Conservation (phyloP, 441 rosid genomes). For the Pelargonium myrrhifolium region DNA sequence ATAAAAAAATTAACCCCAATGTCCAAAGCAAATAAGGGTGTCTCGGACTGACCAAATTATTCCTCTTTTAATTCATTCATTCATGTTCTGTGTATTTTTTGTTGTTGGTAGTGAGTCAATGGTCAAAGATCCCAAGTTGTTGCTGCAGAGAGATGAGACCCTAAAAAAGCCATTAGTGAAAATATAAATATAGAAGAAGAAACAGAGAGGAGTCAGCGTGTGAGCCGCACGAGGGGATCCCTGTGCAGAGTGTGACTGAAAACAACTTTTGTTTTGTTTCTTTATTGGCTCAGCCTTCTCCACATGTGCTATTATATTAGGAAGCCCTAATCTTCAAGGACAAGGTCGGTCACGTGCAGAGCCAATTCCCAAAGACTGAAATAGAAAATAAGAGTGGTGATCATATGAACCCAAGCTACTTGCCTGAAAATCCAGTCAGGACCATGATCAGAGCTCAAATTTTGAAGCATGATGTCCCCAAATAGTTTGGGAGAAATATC, state of each 20-base stretch:
- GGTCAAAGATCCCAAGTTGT: slow-evolving; percentile 41
- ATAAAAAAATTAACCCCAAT: neutral
- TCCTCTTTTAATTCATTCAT: slow-evolving; percentile 15
- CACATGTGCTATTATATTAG: slow-evolving; percentile 17
- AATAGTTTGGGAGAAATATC: neutral
- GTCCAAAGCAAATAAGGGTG: slow-evolving; percentile 9
- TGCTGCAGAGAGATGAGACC: slow-evolving; percentile 1
- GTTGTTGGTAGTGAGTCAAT: slow-evolving; percentile 9
- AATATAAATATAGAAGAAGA: slow-evolving; percentile 18
- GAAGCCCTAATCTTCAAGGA: slow-evolving; percentile 6
- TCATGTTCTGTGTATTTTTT: slow-evolving; percentile 13
- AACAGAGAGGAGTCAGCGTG: slow-evolving; percentile 42
- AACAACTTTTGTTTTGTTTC: slow-evolving; percentile 16
- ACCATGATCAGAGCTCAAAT: slow-evolving; percentile 7
- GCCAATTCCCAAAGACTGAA: slow-evolving; percentile 12
- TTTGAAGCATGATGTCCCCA: neutral
- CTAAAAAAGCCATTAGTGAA: slow-evolving; percentile 3
- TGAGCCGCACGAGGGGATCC: slow-evolving; percentile 78
- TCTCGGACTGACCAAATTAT: slow-evolving; percentile 29
- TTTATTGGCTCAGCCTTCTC: slow-evolving; percentile 7
- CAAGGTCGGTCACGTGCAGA: slow-evolving; percentile 23
- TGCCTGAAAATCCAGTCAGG: slow-evolving; percentile 4
- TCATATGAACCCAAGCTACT: slow-evolving; percentile 5
- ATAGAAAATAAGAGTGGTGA: neutral
- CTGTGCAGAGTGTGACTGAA: slow-evolving; percentile 17